Base-by-base conservation (phyloP, 208 protist genomes). In the Eutreptiella sp. region DNA sequence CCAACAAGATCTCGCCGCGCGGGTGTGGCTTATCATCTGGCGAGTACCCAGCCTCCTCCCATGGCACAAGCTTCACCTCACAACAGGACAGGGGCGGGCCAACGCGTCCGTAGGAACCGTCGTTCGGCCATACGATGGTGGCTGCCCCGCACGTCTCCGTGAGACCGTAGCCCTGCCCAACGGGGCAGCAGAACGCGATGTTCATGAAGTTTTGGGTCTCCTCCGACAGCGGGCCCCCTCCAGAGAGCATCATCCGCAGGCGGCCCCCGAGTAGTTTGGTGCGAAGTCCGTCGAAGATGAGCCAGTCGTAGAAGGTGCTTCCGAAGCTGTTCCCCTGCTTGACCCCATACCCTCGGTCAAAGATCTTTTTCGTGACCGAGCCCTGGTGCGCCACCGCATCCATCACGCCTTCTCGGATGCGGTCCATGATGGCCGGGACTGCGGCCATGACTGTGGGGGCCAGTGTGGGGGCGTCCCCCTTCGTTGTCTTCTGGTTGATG, bases 11-110 rank as follows among this genome's bases (percentile, higher is more conserved):
- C 63, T 93, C 87, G n/a, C n/a, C n/a, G n/a, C n/a, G n/a, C n/a
- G n/a, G n/a, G n/a, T n/a, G n/a, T n/a, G n/a, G n/a, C n/a, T n/a
- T n/a, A n/a, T n/a, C n/a, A n/a, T n/a, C n/a, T n/a, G n/a, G n/a
- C n/a, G n/a, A n/a, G n/a, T n/a, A n/a, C n/a, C n/a, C n/a, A n/a
- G n/a, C n/a, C n/a, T n/a, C n/a, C 0, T 80, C 76, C 0, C n/a
- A n/a, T n/a, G n/a, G n/a, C n/a, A n/a, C n/a, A n/a, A 97, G 74
- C 70, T 89, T 87, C 38, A 97, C 19, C 67, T 97, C 84, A 55
- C 65, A 66, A 4, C 59, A 63, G 41, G 83, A 74, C 21, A 92
- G 34, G 1, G 82, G 36, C 53, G 79, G 72, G 1, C 85, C 85
- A n/a, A 86, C 82, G 27, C 68, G 77, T 35, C 77, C 70, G 14